A percentile compares a stretch with the other conserved stretches of the same genome.
phyloP scores from a whole-genome alignment of 805 yeast genomes.

The Phaffomyces opuntiae region DNA sequence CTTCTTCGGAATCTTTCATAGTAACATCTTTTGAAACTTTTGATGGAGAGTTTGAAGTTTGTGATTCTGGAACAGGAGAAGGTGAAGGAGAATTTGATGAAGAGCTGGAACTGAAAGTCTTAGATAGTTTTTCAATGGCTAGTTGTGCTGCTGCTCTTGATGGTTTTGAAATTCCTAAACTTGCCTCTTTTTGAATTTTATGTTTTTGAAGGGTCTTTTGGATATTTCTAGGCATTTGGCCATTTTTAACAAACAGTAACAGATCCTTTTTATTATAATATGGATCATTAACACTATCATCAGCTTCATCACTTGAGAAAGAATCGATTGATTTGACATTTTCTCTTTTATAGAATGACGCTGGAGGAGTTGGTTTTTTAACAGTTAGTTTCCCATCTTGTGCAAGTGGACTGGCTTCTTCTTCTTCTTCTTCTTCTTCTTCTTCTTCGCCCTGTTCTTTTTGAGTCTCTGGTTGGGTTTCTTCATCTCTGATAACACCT shows the following conservation, averaged over 20 bases:
- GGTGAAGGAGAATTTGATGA: not conserved
- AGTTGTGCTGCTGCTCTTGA: slow-evolving; percentile 9
- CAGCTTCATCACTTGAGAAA: slow-evolving; percentile 19
- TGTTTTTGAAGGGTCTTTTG: slow-evolving; percentile 5
- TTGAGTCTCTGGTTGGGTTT: not conserved
- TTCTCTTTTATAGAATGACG: slow-evolving; percentile 2
- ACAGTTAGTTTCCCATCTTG: no score
- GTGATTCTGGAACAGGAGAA: not conserved
- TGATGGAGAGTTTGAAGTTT: not conserved
- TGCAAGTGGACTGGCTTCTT: not conserved
- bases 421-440: not conserved
- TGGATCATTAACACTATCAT: slow-evolving; percentile 17
- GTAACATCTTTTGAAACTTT: not conserved
- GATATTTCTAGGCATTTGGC: slow-evolving; percentile 12
- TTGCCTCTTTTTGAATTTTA: not conserved
- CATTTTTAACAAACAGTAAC: slow-evolving; percentile 10
- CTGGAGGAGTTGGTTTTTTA: not conserved
- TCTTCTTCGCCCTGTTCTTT: not conserved
- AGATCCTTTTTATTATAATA: slow-evolving; percentile 16
- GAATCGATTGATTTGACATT: slow-evolving; percentile 9
- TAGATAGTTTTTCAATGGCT: slow-evolving; percentile 3
- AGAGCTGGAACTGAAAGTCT: not conserved
- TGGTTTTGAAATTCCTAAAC: not conserved
- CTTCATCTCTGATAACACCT: no score
- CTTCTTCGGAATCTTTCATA: not conserved